These are phyloP conservation scores for Tylopilus sp. DNA, from an alignment of 768 basidiomycete genomes.

Conservation along the genomic window DNA sequence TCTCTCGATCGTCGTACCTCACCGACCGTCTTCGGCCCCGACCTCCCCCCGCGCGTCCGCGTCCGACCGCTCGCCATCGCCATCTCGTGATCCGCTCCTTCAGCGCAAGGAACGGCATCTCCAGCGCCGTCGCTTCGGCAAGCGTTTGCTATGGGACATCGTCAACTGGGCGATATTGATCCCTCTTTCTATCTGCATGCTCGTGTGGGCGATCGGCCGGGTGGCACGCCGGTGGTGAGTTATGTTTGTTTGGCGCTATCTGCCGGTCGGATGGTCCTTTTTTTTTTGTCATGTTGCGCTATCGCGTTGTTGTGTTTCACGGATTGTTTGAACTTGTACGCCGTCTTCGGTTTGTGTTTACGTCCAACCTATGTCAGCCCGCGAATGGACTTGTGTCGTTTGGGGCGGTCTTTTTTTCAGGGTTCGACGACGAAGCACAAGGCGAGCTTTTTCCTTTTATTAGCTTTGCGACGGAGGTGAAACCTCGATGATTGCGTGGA, in stretches of 20 bases:
- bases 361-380: constrained; percentile 2
- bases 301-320: background rate
- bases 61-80: constrained; percentile 20
- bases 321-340: constrained; percentile 4
- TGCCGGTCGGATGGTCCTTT: constrained; percentile 5
- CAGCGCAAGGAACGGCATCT: constrained; percentile 83
- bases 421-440: too few relatives aligned
- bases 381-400: background rate
- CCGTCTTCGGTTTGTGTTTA: background rate
- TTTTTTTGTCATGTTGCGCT: background rate
- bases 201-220: constrained; percentile 56
- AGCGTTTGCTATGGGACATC: constrained; percentile 80
- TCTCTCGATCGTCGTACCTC: constrained; percentile 77
- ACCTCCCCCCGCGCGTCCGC: constrained; percentile 18
- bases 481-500: background rate
- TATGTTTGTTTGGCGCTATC: background rate
- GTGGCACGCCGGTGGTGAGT: constrained; percentile 51
- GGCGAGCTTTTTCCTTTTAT: too few relatives aligned
- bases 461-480: constrained; percentile 31
- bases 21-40: constrained; percentile 29
- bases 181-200: constrained; percentile 53
- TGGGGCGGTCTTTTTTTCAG: background rate
- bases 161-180: constrained; percentile 73
- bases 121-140: constrained; percentile 68
- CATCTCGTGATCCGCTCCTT: constrained; percentile 64